Evolutionary conservation across 1,284 basidiomycete genomes (phyloP), one percentile per base, ranked within the genome.

Genomic region (Ceratobasidium sp.): DNA sequence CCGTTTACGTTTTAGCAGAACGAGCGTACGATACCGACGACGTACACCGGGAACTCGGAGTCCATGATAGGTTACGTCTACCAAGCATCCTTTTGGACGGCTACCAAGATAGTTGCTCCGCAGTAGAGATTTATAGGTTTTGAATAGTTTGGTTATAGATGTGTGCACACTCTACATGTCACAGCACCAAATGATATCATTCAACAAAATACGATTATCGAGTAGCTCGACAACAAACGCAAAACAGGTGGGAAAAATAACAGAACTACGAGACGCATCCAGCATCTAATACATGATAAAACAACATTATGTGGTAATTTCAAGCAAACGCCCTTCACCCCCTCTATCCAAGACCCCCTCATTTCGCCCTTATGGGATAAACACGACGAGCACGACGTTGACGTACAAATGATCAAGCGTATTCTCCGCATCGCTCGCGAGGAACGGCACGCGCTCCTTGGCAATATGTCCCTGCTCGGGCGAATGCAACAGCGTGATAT

Each of bases 1-100:
- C 9, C 7, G n/a, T 61, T 40, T 81, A 67, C 60, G 13, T 28
- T 33, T 67, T 46, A 5, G 40, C 82, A 97, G 95, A 91, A 97
- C 81, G 95, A 97, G 85, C 87, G 88, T 68, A 92, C 89, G 40
- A 91, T 98, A 68, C 89, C 91, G 80, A 94, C 95, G 23, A 94
- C 94, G 1, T 99, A 98, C 84, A 97, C 96, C 7, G 95, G 91
- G 80, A 95, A 96, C 82, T 87, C 90, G 4, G 89, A 92, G 80
- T 92, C 91, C 28, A 95, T 98, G 94, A 88, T 99, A n/a, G 89
- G 91, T 44, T 97, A 98, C 83, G 88, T 93, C 23, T 99, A 99
- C 84, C 90, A 93, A 81, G 89, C 94, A 2, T 91, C 91, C 1
- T 96, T 96, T 85, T 97, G 94, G 93, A 94, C 91, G 0, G 95